Base-by-base conservation (phyloP, 345 rosid species). In the Adansonia digitata region DNA sequence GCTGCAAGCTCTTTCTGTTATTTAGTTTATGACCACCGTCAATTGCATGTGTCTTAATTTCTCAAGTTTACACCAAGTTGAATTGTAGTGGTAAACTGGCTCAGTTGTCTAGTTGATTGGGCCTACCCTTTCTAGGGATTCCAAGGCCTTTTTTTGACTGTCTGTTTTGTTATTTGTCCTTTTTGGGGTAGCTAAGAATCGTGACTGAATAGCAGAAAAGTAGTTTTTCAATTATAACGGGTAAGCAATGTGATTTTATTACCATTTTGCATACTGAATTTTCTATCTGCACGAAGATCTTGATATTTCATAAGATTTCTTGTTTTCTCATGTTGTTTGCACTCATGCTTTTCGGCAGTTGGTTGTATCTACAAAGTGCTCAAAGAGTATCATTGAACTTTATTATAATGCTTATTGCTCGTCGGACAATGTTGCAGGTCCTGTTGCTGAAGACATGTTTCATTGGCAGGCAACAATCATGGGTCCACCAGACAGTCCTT, bases 391-490 rank as follows among this genome's bases (percentile, higher is more conserved):
- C 37, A 12, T 57, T 57, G 37, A 59, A 29, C 39, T 60, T 60
- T 27, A 12, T 59, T 29, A 24, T 55, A 12, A 48, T 27, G 0
- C 71, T 51, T 22, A 7, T 61, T 70, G 8, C 4, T 34, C 51
- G 5, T 43, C 26, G 43, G 24, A 14, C 1, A 37, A 15, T 77
- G 15, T 45, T 31, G 46, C 87, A 90, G 94, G 94, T 48, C 94
- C 94, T 66, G 92, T 90, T 37, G 94, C 94, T 1, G 94, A n/a
- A n/a, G n/a, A n/a, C n/a, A n/a, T n/a, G n/a, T n/a, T n/a, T n/a
- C n/a, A n/a, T n/a, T n/a, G n/a, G n/a, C n/a, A n/a, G n/a, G n/a
- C n/a, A n/a, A n/a, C n/a, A n/a, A n/a, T n/a, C n/a, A n/a, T n/a
- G n/a, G n/a, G n/a, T n/a, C n/a, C n/a, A n/a, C n/a, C n/a, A n/a